A percentile compares a stretch with the other conserved stretches of the same genome.
Conservation (phyloP, 768 basidiomycete genomes). For the Porpolomopsis calyptriformis region DNA sequence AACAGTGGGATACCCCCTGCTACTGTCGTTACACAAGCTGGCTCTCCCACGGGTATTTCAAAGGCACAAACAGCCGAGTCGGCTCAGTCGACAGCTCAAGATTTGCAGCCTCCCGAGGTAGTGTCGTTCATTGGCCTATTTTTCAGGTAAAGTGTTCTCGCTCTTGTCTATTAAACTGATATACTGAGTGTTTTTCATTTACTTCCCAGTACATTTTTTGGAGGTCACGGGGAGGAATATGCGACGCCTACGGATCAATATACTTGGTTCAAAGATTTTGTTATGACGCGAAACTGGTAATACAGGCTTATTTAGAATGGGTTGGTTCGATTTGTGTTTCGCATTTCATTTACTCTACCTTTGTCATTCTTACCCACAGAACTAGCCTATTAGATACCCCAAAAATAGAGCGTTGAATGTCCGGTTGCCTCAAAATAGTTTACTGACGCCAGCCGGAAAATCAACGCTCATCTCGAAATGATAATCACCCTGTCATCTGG, state of each 20-base stretch:
- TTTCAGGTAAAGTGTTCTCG: conserved; percentile 50
- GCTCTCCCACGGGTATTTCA: not conserved
- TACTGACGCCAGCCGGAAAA: too few relatives aligned
- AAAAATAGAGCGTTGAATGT: too few relatives aligned
- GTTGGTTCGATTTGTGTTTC: too few relatives aligned
- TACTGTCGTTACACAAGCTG: not conserved
- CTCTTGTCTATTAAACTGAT: not conserved
- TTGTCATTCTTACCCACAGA: too few relatives aligned
- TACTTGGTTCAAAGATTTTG: conserved; percentile 66
- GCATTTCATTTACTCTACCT: too few relatives aligned
- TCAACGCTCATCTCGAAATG: too few relatives aligned
- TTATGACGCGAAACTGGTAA: conserved; percentile 30
- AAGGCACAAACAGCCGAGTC: not conserved
- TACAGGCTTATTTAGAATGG: too few relatives aligned
- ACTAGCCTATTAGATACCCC: too few relatives aligned
- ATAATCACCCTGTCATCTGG: too few relatives aligned
- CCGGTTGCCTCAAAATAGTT: too few relatives aligned
- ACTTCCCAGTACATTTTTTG: conserved; percentile 57
- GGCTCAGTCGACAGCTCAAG: not conserved
- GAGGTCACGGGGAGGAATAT: conserved; percentile 55
- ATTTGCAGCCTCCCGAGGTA: conserved; percentile 9
- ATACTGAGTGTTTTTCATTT: too few relatives aligned
- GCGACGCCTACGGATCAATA: conserved; percentile 69
- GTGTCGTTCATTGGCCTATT: conserved; percentile 50
- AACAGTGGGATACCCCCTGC: not conserved